Percentiles rank a stretch among this genome's conserved stretches.
Evolutionary conservation across 129 eudicot genomes (phyloP).

Genomic region (Cynara cardunculus): DNA sequence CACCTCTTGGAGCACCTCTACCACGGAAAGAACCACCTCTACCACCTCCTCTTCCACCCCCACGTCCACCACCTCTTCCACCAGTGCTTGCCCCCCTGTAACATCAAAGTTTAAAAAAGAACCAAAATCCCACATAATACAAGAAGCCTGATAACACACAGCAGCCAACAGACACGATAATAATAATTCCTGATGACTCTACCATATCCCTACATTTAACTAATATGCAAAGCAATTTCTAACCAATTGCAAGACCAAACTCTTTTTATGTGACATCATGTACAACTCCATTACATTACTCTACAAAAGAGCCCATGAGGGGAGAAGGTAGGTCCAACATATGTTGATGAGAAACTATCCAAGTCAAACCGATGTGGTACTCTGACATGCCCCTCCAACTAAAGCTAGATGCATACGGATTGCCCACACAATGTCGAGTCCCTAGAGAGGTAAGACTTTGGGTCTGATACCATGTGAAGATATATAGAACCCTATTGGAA

Average conservation of each 20-base stretch:
- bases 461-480: too few relatives aligned
- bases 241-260: not conserved
- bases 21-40: constrained; percentile 40
- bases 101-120: not conserved
- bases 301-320: not conserved
- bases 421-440: too few relatives aligned
- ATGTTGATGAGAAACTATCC: too few relatives aligned
- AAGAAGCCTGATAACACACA: not conserved
- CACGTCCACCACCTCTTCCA: constrained; percentile 47
- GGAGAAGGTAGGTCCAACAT: not conserved
- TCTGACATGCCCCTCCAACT: not conserved
- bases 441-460: too few relatives aligned
- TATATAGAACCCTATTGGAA: too few relatives aligned
- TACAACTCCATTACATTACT: not conserved
- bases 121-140: not conserved
- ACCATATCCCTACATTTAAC: not conserved
- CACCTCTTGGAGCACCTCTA: constrained; percentile 46
- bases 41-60: constrained; percentile 50
- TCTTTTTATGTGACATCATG: not conserved
- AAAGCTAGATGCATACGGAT: too few relatives aligned
- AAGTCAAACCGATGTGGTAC: too few relatives aligned
- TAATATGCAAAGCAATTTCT: not conserved
- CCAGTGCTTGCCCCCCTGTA: constrained; percentile 59
- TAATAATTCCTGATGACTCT: too few relatives aligned
- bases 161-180: too few relatives aligned